Conservation (phyloP, 371 early-diverging fungal genomes). For the Rhizomucor pusillus region DNA sequence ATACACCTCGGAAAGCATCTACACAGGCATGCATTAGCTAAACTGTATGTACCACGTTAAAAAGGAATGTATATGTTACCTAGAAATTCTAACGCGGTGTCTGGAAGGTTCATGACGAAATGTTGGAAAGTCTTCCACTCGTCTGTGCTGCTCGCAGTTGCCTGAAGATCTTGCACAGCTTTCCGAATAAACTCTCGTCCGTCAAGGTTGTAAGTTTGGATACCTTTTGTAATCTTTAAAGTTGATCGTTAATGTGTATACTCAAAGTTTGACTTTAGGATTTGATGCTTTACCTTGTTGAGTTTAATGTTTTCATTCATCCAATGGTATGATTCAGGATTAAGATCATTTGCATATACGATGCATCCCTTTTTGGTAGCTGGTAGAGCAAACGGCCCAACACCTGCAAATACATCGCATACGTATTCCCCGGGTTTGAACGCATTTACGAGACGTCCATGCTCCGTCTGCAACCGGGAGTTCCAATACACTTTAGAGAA, state of each 20-base stretch:
- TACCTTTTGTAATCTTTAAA: conserved; percentile 41
- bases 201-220: conserved; percentile 85
- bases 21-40: conserved; percentile 3
- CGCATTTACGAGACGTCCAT: conserved; percentile 80
- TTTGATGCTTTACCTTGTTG: conserved; percentile 71
- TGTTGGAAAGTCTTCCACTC: conserved; percentile 83
- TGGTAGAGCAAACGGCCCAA: conserved; percentile 98
- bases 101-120: conserved; percentile 98
- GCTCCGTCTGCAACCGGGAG: conserved; percentile 95
- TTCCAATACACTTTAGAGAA: conserved; percentile 99
- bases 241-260: neutral
- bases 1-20: conserved; percentile 76
- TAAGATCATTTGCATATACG: conserved; percentile 98
- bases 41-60: neutral
- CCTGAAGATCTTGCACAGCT: conserved; percentile 56
- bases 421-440: conserved; percentile 79
- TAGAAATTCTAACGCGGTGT: conserved; percentile 93
- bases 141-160: conserved; percentile 6
- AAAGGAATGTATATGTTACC: conserved; percentile 37
- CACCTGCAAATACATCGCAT: conserved; percentile 98
- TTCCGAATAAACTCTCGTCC: conserved; percentile 87
- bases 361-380: conserved; percentile 82
- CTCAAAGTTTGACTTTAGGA: no score
- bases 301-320: conserved; percentile 75
- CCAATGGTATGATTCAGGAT: conserved; percentile 86